Conservation (phyloP, 1,284 basidiomycete genomes). For the Coniophora puteana region DNA sequence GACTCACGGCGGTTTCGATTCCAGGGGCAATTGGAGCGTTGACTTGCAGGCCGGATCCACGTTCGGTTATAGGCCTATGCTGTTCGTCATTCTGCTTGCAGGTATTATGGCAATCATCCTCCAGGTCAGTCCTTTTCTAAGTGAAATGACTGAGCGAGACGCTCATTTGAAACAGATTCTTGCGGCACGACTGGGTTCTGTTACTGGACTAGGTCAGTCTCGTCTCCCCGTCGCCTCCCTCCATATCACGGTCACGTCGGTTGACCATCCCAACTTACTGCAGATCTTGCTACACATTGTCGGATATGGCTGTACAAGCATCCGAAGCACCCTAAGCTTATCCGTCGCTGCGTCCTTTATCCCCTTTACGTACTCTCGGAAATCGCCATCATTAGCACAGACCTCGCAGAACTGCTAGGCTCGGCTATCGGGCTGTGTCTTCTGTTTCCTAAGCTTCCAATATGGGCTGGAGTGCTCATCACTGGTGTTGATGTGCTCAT, state of each 20-base stretch:
- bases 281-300: slow-evolving; percentile 75
- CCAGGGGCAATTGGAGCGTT: slow-evolving; percentile 73
- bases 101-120: slow-evolving; percentile 82
- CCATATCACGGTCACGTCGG: no score
- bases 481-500: slow-evolving; percentile 85
- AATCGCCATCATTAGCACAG: slow-evolving; percentile 80
- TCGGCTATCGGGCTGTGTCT: slow-evolving; percentile 62
- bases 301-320: slow-evolving; percentile 68
- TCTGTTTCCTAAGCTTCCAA: slow-evolving; percentile 76
- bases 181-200: slow-evolving; percentile 61
- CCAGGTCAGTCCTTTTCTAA: slow-evolving; percentile 43
- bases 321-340: slow-evolving; percentile 55
- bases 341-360: slow-evolving; percentile 66
- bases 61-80: slow-evolving; percentile 75
- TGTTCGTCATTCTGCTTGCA: slow-evolving; percentile 83
- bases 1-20: no score
- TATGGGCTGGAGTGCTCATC: slow-evolving; percentile 81
- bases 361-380: slow-evolving; percentile 71
- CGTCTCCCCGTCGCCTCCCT: background rate
- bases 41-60: slow-evolving; percentile 72
- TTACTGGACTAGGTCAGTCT: slow-evolving; percentile 60
- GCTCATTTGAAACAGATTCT: no score
- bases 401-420: slow-evolving; percentile 77
- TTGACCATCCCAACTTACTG: no score
- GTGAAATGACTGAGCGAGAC: slow-evolving; percentile 2